Conservation (phyloP, 1,284 basidiomycete genomes). For the Trichosporon sp. region DNA sequence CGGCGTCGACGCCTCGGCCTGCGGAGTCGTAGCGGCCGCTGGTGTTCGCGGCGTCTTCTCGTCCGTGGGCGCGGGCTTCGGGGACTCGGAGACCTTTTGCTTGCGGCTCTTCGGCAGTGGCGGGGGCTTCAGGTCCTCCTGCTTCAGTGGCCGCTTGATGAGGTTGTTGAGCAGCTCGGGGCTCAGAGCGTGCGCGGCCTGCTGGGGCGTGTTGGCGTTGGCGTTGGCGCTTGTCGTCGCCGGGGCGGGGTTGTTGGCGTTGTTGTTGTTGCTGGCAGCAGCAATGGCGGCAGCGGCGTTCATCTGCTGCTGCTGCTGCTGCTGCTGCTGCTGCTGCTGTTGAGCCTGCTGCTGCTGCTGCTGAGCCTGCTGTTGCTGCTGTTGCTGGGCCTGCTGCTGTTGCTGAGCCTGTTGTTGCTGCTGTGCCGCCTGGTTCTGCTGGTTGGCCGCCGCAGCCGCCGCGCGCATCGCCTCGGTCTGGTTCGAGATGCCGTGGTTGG, state of each 20-base stretch:
- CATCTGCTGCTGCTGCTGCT: background rate
- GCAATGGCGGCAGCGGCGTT: background rate
- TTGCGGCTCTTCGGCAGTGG: conserved; percentile 16
- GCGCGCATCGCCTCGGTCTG: conserved; percentile 3
- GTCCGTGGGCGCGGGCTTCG: conserved; percentile 6
- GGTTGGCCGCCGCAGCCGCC: background rate
- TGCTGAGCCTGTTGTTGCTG: background rate
- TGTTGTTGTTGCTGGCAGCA: background rate
- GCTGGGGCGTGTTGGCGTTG: conserved; percentile 12
- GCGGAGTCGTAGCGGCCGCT: conserved; percentile 8
- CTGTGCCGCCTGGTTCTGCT: conserved; percentile 3
- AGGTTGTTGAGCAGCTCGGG: conserved; percentile 24
- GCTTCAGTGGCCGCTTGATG: conserved; percentile 24
- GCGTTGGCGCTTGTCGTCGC: background rate
- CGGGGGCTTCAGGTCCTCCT: conserved; percentile 23
- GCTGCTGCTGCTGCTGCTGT: background rate
- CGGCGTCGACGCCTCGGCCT: conserved; percentile 9
- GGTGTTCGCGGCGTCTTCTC: conserved; percentile 15
- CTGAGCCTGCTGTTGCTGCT: background rate
- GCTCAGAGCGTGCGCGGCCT: conserved; percentile 15
- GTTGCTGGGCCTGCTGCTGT: background rate
- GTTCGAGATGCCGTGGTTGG: conserved; percentile 8
- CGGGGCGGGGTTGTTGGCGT: background rate
- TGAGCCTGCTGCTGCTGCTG: background rate
- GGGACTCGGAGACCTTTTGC: conserved; percentile 12